phyloP scores from a whole-genome alignment of 176 grass and related monocot genomes.

The Carex kokanica region DNA sequence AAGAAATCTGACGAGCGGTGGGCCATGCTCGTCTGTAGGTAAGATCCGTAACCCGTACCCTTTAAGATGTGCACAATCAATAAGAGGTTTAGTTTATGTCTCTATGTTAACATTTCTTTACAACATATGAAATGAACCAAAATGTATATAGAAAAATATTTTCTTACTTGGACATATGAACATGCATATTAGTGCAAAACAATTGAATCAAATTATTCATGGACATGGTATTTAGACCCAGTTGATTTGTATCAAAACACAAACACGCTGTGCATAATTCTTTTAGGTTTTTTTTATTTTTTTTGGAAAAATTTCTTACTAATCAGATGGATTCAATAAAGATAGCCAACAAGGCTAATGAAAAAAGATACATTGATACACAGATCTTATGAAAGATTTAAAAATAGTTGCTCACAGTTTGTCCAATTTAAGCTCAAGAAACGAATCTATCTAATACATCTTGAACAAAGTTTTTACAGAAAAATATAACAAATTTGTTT shows the following conservation, averaged over 20 bases:
- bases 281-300: not conserved
- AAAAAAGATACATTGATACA: not conserved
- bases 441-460: not conserved
- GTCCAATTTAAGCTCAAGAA: not conserved
- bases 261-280: not conserved
- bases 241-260: not conserved
- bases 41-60: not conserved
- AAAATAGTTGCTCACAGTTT: not conserved
- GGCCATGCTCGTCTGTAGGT: slow-evolving; percentile 82
- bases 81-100: not conserved
- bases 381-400: not conserved
- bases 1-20: not conserved
- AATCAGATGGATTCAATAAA: not conserved
- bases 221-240: not conserved
- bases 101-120: not conserved
- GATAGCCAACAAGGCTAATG: not conserved
- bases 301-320: not conserved
- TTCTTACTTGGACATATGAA: not conserved
- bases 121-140: not conserved
- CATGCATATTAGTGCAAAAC: not conserved
- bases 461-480: not conserved
- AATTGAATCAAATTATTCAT: not conserved
- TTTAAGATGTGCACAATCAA: not conserved
- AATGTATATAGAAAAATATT: not conserved
- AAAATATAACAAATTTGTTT: not conserved